Base-by-base conservation (phyloP, 768 basidiomycete genomes). In the Leccinum rimulosum region DNA sequence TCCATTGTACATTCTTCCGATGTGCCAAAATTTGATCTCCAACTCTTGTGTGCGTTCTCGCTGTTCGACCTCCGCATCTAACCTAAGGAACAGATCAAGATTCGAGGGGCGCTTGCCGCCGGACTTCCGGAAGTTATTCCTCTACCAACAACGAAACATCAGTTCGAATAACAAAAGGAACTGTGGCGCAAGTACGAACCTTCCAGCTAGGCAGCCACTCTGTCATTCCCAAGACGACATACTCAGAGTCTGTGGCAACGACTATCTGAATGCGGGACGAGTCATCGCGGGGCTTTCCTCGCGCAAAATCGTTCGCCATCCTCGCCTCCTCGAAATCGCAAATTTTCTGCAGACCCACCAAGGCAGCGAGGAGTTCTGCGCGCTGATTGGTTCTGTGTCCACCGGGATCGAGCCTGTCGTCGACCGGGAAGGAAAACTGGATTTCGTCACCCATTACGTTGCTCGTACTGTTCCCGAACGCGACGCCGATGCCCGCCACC, bases 1-100 rank as follows among this genome's bases (percentile, higher is more conserved):
- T 7, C 15, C 11, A 48, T 74, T 74, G 55, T 64, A 62, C 30
- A 59, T 55, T 48, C 70, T 61, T n/a, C 33, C 52, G 51, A 75
- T 57, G 40, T 66, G 58, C 60, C 68, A 68, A 53, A 74, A 74
- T 19, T 48, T 57, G 35, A 75, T 59, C 19, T 50, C 56, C 36
- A 57, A 63, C 14, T 19, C 35, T 31, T 43, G 57, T 17, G 33
- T 15, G 2, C 19, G 35, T 19, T 62, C 52, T 47, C 45, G 45
- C 1, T 27, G 40, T 14, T 45, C 35, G 50, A 25, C 28, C 45
- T 56, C 61, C 4, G 49, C 35, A 30, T 56, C 51, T 6, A 62
- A 50, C 22, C 47, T 48, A 40, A 47, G 40, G 49, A 62, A 62
- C 14, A 62, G 17, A 14, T 60, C 61, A 3, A 60, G 48, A 33